Conservation (phyloP, 768 basidiomycete genomes). For the Chalciporus sphaerocephalus region DNA sequence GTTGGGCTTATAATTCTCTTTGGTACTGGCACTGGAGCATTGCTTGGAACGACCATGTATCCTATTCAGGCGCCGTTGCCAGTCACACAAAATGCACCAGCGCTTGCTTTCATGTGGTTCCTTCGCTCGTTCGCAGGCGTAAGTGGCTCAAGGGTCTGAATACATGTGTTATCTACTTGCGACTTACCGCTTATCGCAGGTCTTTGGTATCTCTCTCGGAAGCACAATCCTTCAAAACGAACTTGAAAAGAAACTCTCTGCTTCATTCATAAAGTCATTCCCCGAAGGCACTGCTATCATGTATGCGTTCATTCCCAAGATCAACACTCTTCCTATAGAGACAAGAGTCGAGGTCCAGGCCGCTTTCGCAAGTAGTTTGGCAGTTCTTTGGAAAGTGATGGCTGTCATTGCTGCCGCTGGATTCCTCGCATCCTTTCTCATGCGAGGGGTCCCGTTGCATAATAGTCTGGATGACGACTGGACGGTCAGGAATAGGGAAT, state of each 20-base stretch:
- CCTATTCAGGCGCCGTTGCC: slow-evolving; percentile 33
- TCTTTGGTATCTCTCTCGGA: slow-evolving; percentile 50
- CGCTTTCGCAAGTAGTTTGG: slow-evolving; percentile 41
- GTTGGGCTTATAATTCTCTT: too few relatives aligned
- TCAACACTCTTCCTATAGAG: slow-evolving; percentile 33
- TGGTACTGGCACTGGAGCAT: slow-evolving; percentile 11
- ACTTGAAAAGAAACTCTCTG: slow-evolving; percentile 39
- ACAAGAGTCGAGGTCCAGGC: slow-evolving; percentile 33
- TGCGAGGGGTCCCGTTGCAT: too few relatives aligned
- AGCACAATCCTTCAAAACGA: too few relatives aligned
- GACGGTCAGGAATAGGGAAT: too few relatives aligned
- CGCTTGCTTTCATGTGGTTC: slow-evolving; percentile 36
- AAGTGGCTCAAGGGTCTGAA: neutral
- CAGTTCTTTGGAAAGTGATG: slow-evolving; percentile 41
- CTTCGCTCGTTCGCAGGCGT: slow-evolving; percentile 30
- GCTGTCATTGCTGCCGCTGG: slow-evolving; percentile 32
- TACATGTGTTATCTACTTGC: neutral
- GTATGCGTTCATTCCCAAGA: slow-evolving; percentile 44
- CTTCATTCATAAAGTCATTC: slow-evolving; percentile 32
- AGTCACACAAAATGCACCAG: slow-evolving; percentile 34
- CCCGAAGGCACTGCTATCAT: slow-evolving; percentile 38
- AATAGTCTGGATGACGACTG: too few relatives aligned
- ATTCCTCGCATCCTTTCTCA: slow-evolving; percentile 11
- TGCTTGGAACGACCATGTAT: slow-evolving; percentile 23
- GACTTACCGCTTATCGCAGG: slow-evolving; percentile 21